phyloP scores from a whole-genome alignment of 2,329 filamentous ascomycete species.

The Aureobasidium mangrovei region DNA sequence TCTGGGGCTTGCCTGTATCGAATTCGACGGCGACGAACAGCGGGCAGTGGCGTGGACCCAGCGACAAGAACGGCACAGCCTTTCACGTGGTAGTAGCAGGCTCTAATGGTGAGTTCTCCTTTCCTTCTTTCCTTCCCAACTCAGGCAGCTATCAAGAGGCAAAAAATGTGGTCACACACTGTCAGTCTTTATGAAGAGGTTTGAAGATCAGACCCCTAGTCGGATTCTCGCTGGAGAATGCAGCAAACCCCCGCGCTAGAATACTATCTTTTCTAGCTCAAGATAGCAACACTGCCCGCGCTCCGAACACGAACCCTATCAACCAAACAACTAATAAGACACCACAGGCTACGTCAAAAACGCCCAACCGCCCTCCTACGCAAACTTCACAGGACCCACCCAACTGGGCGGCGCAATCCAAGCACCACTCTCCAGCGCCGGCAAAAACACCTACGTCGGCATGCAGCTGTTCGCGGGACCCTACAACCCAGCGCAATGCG shows the following conservation, averaged over 20 bases:
- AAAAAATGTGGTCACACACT: too few relatives aligned
- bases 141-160: too few relatives aligned
- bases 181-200: too few relatives aligned
- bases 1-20: conserved; percentile 26
- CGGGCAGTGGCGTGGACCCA: conserved; percentile 24
- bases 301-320: not conserved
- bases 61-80: not conserved
- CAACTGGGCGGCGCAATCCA: conserved; percentile 29
- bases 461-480: conserved; percentile 10
- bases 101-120: conserved; percentile 26
- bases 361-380: conserved; percentile 16
- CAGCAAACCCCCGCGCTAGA: too few relatives aligned
- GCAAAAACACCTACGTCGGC: conserved; percentile 19
- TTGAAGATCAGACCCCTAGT: too few relatives aligned
- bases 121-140: too few relatives aligned
- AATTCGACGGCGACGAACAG: conserved; percentile 25
- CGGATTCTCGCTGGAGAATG: too few relatives aligned
- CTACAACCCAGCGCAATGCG: conserved; percentile 20
- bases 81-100: conserved; percentile 35
- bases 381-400: conserved; percentile 21
- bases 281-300: too few relatives aligned
- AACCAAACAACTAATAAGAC: not conserved
- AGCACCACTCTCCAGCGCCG: conserved; percentile 18
- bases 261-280: too few relatives aligned
- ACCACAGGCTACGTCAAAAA: conserved; percentile 20